A percentile compares a stretch with the other conserved stretches of the same genome.
Evolutionary conservation across 2,329 filamentous ascomycete genomes (phyloP).

Genomic region (Sphaerostilbella broomeana): DNA sequence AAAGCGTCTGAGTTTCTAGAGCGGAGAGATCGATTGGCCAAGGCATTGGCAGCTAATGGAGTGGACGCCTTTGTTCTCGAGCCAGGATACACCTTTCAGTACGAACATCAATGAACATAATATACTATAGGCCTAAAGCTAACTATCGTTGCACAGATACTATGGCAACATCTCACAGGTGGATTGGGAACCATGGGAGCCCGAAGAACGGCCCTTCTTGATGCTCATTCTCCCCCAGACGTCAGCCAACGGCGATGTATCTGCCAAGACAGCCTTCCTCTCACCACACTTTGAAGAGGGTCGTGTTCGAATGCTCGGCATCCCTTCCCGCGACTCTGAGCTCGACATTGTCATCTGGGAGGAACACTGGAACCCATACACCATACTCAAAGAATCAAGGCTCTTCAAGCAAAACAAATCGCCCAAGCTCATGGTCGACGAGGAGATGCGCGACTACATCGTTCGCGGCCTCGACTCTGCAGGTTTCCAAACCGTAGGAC

Average conservation of each 20-base stretch:
- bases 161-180: constrained; percentile 55
- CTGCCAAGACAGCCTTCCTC: constrained; percentile 51
- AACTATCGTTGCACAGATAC: constrained; percentile 29
- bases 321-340: constrained; percentile 42
- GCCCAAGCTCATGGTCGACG: constrained; percentile 53
- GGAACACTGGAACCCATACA: constrained; percentile 59
- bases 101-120: constrained; percentile 5
- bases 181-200: constrained; percentile 60
- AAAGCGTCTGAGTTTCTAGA: constrained; percentile 44
- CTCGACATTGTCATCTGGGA: constrained; percentile 54
- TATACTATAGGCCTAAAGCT: too few relatives aligned
- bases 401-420: constrained; percentile 27
- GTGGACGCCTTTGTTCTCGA: constrained; percentile 56
- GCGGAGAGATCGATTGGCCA: constrained; percentile 50
- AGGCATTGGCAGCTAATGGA: constrained; percentile 43
- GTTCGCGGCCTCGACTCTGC: constrained; percentile 45
- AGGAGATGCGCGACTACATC: constrained; percentile 59
- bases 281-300: constrained; percentile 55
- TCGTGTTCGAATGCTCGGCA: constrained; percentile 50
- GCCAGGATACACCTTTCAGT: constrained; percentile 58
- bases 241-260: constrained; percentile 32
- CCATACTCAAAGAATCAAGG: constrained; percentile 41
- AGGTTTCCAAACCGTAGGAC: constrained; percentile 51
- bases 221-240: constrained; percentile 50
- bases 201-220: constrained; percentile 56